These are phyloP conservation scores for Dendrocalamus sinicus DNA, from an alignment of 176 grass and related monocot genomes.

Conservation along the genomic window DNA sequence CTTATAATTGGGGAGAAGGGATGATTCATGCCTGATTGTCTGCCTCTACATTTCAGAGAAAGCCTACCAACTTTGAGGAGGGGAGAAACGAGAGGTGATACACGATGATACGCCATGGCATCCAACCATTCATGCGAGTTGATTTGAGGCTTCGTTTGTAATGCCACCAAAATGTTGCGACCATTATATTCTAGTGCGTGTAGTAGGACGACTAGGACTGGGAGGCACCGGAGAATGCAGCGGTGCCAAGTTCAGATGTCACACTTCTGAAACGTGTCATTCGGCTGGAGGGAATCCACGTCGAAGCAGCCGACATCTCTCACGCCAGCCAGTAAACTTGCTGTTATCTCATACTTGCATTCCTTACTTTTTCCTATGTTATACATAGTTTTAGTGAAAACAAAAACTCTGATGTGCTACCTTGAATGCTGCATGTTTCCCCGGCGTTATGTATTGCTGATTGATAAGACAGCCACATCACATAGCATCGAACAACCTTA, in stretches of 20 bases:
- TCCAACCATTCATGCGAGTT: neutral
- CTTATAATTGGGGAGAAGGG: neutral
- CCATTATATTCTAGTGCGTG: neutral
- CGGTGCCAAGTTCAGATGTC: neutral
- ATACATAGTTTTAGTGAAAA: neutral
- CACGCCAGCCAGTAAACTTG: neutral
- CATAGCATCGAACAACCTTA: neutral
- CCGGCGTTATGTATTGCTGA: neutral
- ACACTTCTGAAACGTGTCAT: neutral
- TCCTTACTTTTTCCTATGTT: neutral
- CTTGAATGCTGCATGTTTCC: neutral
- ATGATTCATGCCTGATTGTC: neutral
- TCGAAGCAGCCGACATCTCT: neutral
- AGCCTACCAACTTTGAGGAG: neutral
- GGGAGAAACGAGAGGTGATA: neutral
- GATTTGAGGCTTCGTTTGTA: neutral
- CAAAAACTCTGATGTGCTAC: neutral
- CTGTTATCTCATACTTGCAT: too few species aligned
- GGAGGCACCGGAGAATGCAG: neutral
- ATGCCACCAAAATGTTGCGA: neutral
- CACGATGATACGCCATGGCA: neutral
- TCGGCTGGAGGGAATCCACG: too few species aligned
- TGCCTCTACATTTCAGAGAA: neutral
- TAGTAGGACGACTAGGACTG: neutral
- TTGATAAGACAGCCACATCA: neutral